Base-by-base conservation (phyloP, 2,329 filamentous ascomycete species). In the Pseudogymnoascus sp. region DNA sequence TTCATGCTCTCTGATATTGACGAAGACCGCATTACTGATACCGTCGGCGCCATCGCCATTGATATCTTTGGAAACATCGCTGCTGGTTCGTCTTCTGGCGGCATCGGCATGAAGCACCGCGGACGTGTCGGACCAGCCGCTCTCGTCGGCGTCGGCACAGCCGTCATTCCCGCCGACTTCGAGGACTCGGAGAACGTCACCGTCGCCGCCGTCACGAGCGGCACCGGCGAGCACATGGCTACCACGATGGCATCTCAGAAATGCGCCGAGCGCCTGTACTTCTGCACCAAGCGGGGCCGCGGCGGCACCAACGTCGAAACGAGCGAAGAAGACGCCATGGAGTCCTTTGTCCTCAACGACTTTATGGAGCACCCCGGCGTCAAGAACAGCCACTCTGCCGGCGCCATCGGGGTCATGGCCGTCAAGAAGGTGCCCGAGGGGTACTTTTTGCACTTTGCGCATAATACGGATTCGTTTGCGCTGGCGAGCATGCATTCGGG, bases 151-250 rank as follows among this genome's bases (percentile, higher is more conserved):
- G 85, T 97, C 60, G 94, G 94, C 61, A 93, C 91, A 18, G 89
- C 90, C 35, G 88, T 99, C 28, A 83, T 97, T n/a, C 93, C 93
- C 1, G 78, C 80, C 25, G 85, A 91, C 64, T 77, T 82, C 1
- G 80, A 83, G 30, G 92, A 97, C 69, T 77, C 82, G 6, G 84
- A 90, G 2, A 77, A 80, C 50, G 81, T 85, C 6, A 84, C 82
- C 50, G 90, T 96, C 28, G 93, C 91, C 30, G 86, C 87, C 25
- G 91, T 97, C 20, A 95, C 91, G 38, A 96, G 91, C 71, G 94
- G 94, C 28, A 99, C 94, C 2, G 94, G 94, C 57, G 94, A 99
- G 75, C 94, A 99, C 72, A 99, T 99, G 89, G 90, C 91, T 35
- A 97, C 93, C 0, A 95, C 92, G 0, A 88, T 95, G 81, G 93